Percentiles rank a stretch among this genome's conserved stretches.
Evolutionary conservation across 441 rosid genomes (phyloP).

Genomic region (Jatropha multifida): DNA sequence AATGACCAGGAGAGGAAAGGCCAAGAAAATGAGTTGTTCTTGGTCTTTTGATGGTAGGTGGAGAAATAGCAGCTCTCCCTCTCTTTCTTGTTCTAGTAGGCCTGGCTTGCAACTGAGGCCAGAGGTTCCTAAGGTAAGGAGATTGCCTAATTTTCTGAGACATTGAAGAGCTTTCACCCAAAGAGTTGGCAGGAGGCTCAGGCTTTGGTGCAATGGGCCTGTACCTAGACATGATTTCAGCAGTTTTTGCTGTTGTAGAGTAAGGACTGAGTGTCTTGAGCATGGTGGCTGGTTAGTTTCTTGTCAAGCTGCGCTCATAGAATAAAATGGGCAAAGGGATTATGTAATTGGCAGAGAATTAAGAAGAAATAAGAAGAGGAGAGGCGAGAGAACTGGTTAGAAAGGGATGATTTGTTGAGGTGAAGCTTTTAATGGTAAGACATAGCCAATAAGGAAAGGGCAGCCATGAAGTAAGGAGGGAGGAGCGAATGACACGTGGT

Average conservation of each 20-base stretch:
- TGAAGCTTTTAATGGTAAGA: conserved; percentile 20
- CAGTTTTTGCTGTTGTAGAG: conserved; percentile 66
- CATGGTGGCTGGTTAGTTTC: conserved; percentile 38
- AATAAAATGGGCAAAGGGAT: not conserved
- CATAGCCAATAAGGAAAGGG: conserved; percentile 56
- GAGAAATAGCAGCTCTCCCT: conserved; percentile 57
- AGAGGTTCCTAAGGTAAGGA: conserved; percentile 68
- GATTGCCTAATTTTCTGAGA: conserved; percentile 69
- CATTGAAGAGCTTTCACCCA: conserved; percentile 43
- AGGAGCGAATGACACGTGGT: conserved; percentile 55
- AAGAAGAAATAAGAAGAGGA: not conserved
- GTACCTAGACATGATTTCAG: conserved; percentile 90
- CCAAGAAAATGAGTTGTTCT: conserved; percentile 37
- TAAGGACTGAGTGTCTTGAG: conserved; percentile 69
- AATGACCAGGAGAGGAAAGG: conserved; percentile 34
- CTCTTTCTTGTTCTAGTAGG: conserved; percentile 89
- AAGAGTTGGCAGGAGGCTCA: conserved; percentile 31
- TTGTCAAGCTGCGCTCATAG: not conserved
- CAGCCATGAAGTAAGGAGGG: conserved; percentile 48
- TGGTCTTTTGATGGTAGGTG: conserved; percentile 53
- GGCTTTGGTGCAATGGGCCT: conserved; percentile 95
- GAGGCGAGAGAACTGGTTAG: not conserved
- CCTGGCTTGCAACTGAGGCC: conserved; percentile 84
- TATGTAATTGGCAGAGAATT: not conserved
- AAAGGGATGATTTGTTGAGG: not conserved